These are phyloP conservation scores for Pittosporum tobira DNA, from an alignment of 129 eudicot genomes.

Conservation along the genomic window DNA sequence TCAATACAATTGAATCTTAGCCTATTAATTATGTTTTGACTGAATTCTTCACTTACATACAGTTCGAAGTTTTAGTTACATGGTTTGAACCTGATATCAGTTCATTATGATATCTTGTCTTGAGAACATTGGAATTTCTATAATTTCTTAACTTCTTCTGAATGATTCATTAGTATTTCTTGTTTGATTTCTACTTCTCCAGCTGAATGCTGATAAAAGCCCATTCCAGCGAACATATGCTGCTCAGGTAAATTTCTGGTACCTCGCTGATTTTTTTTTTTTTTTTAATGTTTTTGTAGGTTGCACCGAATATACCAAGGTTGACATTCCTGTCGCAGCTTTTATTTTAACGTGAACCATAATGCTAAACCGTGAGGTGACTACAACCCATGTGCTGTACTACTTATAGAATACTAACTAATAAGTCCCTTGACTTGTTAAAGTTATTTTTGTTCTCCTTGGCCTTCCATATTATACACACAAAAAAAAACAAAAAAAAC, in stretches of 20 bases:
- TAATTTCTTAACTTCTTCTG: background rate
- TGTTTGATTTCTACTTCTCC: conserved; percentile 16
- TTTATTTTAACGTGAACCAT: no score
- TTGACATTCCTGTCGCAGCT: background rate
- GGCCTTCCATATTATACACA: no score
- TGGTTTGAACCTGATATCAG: background rate
- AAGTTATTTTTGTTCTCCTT: no score
- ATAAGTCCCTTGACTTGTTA: no score
- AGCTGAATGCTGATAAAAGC: conserved; percentile 94
- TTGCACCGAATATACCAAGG: background rate
- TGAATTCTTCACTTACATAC: background rate
- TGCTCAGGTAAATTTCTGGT: conserved; percentile 53
- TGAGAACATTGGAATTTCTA: background rate
- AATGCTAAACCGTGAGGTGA: no score
- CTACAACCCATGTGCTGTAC: no score
- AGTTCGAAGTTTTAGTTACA: background rate
- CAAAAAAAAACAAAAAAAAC: no score
- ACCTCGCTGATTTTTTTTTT: background rate
- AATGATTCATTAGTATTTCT: background rate
- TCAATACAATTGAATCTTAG: background rate
- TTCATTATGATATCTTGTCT: background rate
- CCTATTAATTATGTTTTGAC: background rate
- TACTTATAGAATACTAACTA: no score
- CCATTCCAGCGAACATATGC: conserved; percentile 99
- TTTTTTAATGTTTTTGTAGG: background rate